Conservation (phyloP, 257 asterid genomes). For the Mentha longifolia region DNA sequence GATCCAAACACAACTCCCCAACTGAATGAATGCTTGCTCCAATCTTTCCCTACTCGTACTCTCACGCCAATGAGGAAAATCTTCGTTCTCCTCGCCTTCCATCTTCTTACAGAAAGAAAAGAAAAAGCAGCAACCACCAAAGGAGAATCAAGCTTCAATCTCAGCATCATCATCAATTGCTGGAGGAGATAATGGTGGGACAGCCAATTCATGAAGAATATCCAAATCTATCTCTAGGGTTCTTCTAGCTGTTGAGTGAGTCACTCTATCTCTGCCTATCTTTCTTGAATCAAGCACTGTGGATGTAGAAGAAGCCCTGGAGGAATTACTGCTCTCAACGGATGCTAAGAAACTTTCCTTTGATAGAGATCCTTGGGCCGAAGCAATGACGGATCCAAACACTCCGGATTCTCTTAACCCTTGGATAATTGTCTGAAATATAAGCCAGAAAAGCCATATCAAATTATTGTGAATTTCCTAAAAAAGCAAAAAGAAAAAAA, state of each 20-base stretch:
- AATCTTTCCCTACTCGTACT: constrained; percentile 48
- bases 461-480: not conserved
- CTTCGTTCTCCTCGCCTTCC: constrained; percentile 25
- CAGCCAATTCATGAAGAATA: constrained; percentile 56
- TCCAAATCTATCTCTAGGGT: constrained; percentile 39
- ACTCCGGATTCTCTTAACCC: constrained; percentile 85
- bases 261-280: constrained; percentile 51
- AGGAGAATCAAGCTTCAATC: constrained; percentile 57
- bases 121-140: constrained; percentile 57
- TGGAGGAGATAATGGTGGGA: constrained; percentile 89
- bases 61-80: constrained; percentile 9
- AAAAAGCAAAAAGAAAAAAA: too few relatives aligned
- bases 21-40: constrained; percentile 49
- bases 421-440: constrained; percentile 81
- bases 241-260: constrained; percentile 62
- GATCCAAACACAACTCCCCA: constrained; percentile 43
- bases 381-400: constrained; percentile 64
- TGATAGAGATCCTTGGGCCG: constrained; percentile 57
- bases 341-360: constrained; percentile 76
- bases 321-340: constrained; percentile 61
- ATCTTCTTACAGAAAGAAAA: constrained; percentile 45
- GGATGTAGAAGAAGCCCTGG: constrained; percentile 53
- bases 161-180: constrained; percentile 47
- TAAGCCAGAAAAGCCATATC: not conserved
- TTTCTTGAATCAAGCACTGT: constrained; percentile 65